These are phyloP conservation scores for Albophoma yamanashiensis DNA, from an alignment of 2,329 filamentous ascomycete genomes.

Conservation along the genomic window DNA sequence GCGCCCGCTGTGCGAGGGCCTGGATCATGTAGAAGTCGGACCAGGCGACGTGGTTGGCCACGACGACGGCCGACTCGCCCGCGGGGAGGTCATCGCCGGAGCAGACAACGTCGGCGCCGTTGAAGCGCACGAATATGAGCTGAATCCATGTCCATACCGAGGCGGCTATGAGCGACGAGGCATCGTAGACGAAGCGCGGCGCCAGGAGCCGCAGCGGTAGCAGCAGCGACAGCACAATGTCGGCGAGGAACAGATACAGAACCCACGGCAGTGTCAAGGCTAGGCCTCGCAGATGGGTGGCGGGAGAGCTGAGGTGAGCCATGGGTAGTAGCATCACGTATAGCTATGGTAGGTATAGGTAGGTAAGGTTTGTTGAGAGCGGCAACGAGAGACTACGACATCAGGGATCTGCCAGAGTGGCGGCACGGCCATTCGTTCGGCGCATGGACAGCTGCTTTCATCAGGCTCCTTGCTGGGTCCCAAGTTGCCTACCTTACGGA, in stretches of 20 bases:
- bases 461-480: no score
- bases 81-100: conserved; percentile 40
- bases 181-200: conserved; percentile 39
- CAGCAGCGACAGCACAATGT: conserved; percentile 37
- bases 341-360: no score
- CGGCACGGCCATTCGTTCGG: not conserved
- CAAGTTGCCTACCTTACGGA: no score
- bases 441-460: not conserved
- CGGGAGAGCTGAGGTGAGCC: conserved; percentile 9
- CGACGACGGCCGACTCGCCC: conserved; percentile 48
- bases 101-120: conserved; percentile 40
- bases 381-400: not conserved
- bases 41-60: conserved; percentile 52
- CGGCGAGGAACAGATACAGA: conserved; percentile 38
- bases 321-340: conserved; percentile 2
- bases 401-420: not conserved
- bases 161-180: conserved; percentile 43
- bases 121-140: conserved; percentile 41
- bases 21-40: conserved; percentile 56
- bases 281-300: conserved; percentile 30
- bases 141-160: conserved; percentile 49
- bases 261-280: conserved; percentile 39
- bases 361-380: not conserved
- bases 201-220: conserved; percentile 34
- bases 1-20: conserved; percentile 37